Base-by-base conservation (phyloP, 805 yeast species). In the Yarrowia bubula region DNA sequence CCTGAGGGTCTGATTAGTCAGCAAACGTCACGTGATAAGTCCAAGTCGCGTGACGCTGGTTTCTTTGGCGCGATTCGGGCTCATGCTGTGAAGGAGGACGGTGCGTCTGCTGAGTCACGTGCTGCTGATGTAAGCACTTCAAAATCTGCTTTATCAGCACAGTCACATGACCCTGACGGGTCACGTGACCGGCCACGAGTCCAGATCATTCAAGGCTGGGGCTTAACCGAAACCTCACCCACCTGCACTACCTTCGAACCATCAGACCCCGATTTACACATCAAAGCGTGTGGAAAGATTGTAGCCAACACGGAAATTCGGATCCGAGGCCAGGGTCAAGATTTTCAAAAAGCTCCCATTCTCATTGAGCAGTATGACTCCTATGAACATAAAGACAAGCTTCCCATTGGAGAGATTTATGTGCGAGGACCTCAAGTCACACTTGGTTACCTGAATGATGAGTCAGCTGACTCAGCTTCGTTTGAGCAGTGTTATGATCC, bases 391-490 rank as follows among this genome's bases (percentile, higher is more conserved):
- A 39, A 55, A 14, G 61, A 37, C 7, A 31, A 5, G 7, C 28
- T 55, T 4, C 61, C 66, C 4, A 44, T 75, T 35, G 87, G 87
- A 10, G 88, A 84, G 68, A 71, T 84, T 43, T 75, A 80, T 67
- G 71, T 84, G n/a, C 71, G 83, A 18, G 88, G 88, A 1, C 82
- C 85, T 1, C 85, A 83, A 65, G 76, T 84, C n/a, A 84, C 84
- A 70, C 65, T 71, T 42, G 79, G 79, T 17, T 84, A 84, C 72
- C 84, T 74, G 74, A 77, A 81, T 57, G 78, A 81, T 67, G 75
- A 75, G 5, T 80, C 81, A 57, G 85, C 83, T 50, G 82, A 86
- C 2, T 72, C 65, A 4, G 78, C 77, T 67, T 75, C 80, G 0
- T 75, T 84, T 62, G 84, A 79, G 17, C 71, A 70, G 18, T 68